phyloP scores from a whole-genome alignment of 2,329 filamentous ascomycete genomes.

The Graphiopsis chlorocephala region DNA sequence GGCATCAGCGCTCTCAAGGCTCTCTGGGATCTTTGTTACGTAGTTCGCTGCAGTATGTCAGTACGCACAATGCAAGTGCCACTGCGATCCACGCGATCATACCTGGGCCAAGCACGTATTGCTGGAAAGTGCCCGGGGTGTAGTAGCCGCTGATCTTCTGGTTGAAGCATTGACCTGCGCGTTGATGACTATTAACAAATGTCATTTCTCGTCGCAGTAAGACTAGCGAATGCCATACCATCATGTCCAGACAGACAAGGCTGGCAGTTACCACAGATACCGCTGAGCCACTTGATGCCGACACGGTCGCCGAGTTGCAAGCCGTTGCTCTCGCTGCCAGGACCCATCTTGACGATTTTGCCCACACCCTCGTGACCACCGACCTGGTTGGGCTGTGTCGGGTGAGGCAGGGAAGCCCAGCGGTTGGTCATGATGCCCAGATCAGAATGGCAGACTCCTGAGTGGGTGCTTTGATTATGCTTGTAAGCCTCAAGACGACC shows the following conservation, averaged over 20 bases:
- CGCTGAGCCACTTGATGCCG: constrained; percentile 66
- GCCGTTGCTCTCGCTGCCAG: constrained; percentile 54
- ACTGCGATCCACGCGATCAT: background rate
- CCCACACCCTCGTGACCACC: constrained; percentile 69
- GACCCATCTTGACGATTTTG: constrained; percentile 62
- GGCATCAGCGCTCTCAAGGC: constrained; percentile 57
- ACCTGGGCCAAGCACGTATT: constrained; percentile 56
- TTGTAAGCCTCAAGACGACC: background rate
- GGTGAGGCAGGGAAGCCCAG: constrained; percentile 57
- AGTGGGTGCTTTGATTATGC: constrained; percentile 51
- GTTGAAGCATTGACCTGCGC: constrained; percentile 44
- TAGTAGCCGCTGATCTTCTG: constrained; percentile 64
- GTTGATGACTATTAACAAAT: background rate
- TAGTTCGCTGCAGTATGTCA: constrained; percentile 55
- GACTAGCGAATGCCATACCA: constrained; percentile 33
- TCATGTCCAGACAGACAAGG: constrained; percentile 57
- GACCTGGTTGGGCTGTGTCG: constrained; percentile 60
- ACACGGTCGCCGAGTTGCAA: constrained; percentile 67
- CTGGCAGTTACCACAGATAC: constrained; percentile 54
- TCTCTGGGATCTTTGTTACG: constrained; percentile 67
- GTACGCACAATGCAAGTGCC: background rate
- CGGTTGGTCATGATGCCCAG: constrained; percentile 52
- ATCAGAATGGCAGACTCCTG: constrained; percentile 65
- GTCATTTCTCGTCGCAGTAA: background rate
- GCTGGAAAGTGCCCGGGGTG: constrained; percentile 69